A percentile compares a stretch with the other conserved stretches of the same genome.
Conservation (phyloP, 2,329 filamentous ascomycete genomes). For the Penicillium sumatraense region DNA sequence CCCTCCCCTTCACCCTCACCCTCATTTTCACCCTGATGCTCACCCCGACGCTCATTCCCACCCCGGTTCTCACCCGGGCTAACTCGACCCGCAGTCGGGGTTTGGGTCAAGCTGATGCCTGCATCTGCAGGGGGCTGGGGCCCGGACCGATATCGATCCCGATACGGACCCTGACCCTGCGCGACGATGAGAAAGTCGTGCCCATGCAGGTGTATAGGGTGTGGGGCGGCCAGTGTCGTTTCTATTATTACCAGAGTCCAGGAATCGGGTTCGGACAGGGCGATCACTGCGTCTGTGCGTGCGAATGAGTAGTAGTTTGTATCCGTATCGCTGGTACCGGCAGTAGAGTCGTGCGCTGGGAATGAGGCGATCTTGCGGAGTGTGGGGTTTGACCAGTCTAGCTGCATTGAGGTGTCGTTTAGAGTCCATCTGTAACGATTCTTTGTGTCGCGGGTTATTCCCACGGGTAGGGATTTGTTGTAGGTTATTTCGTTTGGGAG, state of each 20-base stretch:
- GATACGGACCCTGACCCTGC: background rate
- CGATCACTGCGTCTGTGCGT: slow-evolving; percentile 2
- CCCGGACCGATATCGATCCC: background rate
- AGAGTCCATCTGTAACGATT: slow-evolving; percentile 31
- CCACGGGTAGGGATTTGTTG: slow-evolving; percentile 15
- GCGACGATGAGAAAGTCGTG: background rate
- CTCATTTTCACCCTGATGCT: too few species aligned
- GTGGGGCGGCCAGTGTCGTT: background rate
- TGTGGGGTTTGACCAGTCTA: background rate
- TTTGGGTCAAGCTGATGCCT: background rate
- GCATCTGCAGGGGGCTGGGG: background rate
- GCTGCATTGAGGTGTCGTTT: slow-evolving; percentile 55
- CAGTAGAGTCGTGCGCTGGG: background rate
- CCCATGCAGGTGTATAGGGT: slow-evolving; percentile 1
- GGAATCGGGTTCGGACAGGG: background rate
- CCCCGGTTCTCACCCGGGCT: too few species aligned
- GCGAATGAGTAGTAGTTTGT: background rate
- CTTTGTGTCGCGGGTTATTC: slow-evolving; percentile 14
- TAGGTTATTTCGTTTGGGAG: slow-evolving; percentile 10
- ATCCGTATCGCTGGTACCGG: too few species aligned
- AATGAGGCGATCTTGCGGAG: slow-evolving; percentile 5
- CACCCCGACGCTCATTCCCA: too few species aligned
- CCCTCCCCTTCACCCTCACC: too few species aligned
- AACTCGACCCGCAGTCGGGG: background rate
- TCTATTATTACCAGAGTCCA: slow-evolving; percentile 3